Conservation (phyloP, 2,329 filamentous ascomycete genomes). For the Pseudocercospora eumusae region DNA sequence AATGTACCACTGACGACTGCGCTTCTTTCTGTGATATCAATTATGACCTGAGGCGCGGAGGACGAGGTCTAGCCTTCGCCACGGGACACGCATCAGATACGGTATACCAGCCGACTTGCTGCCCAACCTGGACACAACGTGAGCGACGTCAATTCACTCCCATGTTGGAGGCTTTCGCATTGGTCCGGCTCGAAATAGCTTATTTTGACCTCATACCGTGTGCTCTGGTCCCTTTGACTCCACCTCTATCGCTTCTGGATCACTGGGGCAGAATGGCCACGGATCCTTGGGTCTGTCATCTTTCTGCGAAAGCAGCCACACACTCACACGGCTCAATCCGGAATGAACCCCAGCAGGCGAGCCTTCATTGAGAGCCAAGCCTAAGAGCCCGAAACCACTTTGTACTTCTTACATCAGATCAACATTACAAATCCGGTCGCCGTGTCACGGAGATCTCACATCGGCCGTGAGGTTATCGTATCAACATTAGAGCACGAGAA, state of each 20-base stretch:
- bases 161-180: neutral
- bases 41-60: neutral
- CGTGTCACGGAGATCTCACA: neutral
- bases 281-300: neutral
- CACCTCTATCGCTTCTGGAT: too few species aligned
- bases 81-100: neutral
- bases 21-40: neutral
- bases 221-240: neutral
- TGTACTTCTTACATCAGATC: neutral
- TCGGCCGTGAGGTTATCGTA: neutral
- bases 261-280: neutral
- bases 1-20: neutral
- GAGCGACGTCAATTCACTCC: neutral
- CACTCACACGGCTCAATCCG: too few species aligned
- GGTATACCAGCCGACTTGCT: neutral
- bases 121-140: neutral
- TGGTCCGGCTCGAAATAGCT: neutral
- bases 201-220: neutral
- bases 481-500: neutral
- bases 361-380: neutral
- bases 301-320: neutral
- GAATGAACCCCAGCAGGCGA: neutral
- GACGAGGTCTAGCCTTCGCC: neutral
- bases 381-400: neutral
- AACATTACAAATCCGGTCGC: neutral